Conservation (phyloP, 352 stramenopile genomes). For the Pythium graminicola region DNA sequence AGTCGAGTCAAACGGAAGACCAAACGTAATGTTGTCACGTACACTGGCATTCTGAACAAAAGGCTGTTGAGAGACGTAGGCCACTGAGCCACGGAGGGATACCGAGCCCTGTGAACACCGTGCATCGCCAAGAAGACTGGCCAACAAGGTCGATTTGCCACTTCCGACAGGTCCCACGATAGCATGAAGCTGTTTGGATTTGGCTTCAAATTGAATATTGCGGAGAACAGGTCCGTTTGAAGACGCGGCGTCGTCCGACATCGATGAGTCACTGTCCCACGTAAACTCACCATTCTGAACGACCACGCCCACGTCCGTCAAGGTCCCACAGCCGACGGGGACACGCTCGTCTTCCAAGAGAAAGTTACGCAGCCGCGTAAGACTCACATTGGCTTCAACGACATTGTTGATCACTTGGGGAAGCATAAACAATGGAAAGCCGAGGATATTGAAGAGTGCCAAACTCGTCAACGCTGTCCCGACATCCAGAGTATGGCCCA, state of each 20-base stretch:
- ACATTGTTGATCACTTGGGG: slow-evolving; percentile 93
- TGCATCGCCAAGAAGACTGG: slow-evolving; percentile 39
- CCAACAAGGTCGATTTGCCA: slow-evolving; percentile 74
- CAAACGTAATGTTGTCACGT: slow-evolving; percentile 46
- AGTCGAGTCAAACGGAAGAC: slow-evolving; percentile 28
- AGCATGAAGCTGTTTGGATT: slow-evolving; percentile 63
- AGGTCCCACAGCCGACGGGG: slow-evolving; percentile 59
- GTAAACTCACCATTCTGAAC: slow-evolving; percentile 57
- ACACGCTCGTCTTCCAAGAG: slow-evolving; percentile 67
- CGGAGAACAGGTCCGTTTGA: slow-evolving; percentile 27
- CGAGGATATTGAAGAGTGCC: slow-evolving; percentile 92
- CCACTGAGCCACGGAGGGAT: slow-evolving; percentile 33
- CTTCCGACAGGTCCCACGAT: slow-evolving; percentile 64
- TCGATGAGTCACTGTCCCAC: slow-evolving; percentile 44
- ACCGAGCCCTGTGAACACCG: slow-evolving; percentile 24
- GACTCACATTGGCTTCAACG: slow-evolving; percentile 80
- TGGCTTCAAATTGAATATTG: slow-evolving; percentile 64
- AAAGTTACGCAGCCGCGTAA: slow-evolving; percentile 56
- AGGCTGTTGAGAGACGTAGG: slow-evolving; percentile 49
- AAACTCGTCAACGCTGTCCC: slow-evolving; percentile 87
- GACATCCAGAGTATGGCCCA: slow-evolving; percentile 84
- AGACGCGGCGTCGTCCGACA: slow-evolving; percentile 21
- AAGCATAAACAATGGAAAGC: slow-evolving; percentile 95
- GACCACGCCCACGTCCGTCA: slow-evolving; percentile 64
- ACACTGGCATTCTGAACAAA: slow-evolving; percentile 50